These are phyloP conservation scores for Fraxinus sp. DNA, from an alignment of 305 asterid species.

Conservation along the genomic window DNA sequence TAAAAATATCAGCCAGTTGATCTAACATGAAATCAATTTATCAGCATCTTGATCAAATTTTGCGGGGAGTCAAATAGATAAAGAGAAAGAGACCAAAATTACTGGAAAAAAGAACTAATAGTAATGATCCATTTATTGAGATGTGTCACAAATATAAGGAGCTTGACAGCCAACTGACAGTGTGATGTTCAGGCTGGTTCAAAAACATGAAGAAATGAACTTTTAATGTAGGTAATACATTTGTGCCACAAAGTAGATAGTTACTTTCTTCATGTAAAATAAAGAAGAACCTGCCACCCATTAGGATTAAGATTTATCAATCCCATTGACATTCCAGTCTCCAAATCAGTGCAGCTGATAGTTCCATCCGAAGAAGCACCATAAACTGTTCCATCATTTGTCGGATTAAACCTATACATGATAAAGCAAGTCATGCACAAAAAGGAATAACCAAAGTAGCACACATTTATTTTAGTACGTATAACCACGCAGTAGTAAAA, in stretches of 20 bases:
- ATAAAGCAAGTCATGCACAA: conserved; percentile 11
- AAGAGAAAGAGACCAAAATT: background rate
- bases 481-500: conserved; percentile 12
- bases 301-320: conserved; percentile 87
- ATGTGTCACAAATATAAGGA: background rate
- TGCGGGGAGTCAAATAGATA: background rate
- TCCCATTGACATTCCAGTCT: conserved; percentile 76
- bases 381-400: conserved; percentile 78
- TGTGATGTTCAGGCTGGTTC: background rate
- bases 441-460: conserved; percentile 1
- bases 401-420: conserved; percentile 65
- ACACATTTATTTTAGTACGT: conserved; percentile 4
- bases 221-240: background rate
- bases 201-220: background rate
- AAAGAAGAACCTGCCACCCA: conserved; percentile 82
- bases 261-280: background rate
- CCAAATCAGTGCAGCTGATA: conserved; percentile 80
- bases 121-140: background rate
- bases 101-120: background rate
- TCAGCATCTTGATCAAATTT: background rate
- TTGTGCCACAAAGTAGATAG: background rate
- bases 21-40: background rate
- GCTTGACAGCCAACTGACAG: background rate
- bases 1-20: background rate
- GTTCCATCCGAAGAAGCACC: conserved; percentile 97